phyloP scores from a whole-genome alignment of 2,329 filamentous ascomycete species.

The Lomentospora prolificans region DNA sequence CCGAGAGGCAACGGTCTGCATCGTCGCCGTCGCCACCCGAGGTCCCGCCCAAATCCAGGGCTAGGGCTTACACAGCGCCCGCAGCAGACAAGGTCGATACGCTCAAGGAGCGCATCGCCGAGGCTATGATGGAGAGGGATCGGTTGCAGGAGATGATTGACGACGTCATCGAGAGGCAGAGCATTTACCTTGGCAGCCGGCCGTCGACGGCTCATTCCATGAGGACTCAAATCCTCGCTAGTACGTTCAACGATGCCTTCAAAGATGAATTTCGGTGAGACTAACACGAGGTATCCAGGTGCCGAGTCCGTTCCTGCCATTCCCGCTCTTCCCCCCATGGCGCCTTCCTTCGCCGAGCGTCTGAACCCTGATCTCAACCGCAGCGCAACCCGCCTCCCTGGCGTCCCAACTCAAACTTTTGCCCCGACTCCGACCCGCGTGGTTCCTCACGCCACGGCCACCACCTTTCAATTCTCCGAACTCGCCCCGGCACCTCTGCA shows the following conservation, averaged over 20 bases:
- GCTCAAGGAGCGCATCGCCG: constrained; percentile 46
- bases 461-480: constrained; percentile 14
- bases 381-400: constrained; percentile 25
- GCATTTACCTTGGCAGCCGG: constrained; percentile 42
- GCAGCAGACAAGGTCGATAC: constrained; percentile 28
- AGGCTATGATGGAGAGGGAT: constrained; percentile 49
- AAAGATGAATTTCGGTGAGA: no score
- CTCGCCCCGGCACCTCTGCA: background rate
- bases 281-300: constrained; percentile 20
- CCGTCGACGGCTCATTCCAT: constrained; percentile 40
- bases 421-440: background rate
- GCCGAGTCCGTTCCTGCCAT: constrained; percentile 44
- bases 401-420: constrained; percentile 9
- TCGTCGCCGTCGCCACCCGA: constrained; percentile 18
- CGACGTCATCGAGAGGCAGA: constrained; percentile 49
- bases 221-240: constrained; percentile 16
- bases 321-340: constrained; percentile 45
- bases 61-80: constrained; percentile 34
- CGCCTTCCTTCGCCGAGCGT: constrained; percentile 48
- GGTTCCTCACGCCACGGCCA: no score
- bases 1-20: constrained; percentile 13
- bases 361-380: constrained; percentile 32
- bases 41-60: constrained; percentile 35
- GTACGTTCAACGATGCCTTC: constrained; percentile 10
- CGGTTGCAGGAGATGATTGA: constrained; percentile 49